Base-by-base conservation (phyloP, 768 basidiomycete genomes). In the Psilocybe cyanescens region DNA sequence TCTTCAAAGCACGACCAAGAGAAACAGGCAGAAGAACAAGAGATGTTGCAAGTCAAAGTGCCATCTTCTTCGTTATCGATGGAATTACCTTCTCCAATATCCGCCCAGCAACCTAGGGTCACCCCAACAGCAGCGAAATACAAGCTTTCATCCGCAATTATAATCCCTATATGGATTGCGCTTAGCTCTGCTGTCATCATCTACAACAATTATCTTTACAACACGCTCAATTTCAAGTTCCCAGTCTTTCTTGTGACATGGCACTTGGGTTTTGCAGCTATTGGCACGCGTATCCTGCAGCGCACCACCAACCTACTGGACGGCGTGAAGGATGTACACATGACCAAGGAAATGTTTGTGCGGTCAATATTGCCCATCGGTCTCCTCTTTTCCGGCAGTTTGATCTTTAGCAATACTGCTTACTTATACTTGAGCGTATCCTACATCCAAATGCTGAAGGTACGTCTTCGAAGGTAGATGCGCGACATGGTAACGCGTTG, bases 391-490 rank as follows among this genome's bases (percentile, higher is more conserved):
- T 93, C 91, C 37, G 97, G 90, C 28, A 94, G 91, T 61, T 85
- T 99, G 57, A 81, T 98, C 68, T 81, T 96, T 60, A 91, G 88
- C 77, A 99, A 99, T 76, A 92, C 91, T 1, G 95, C 95, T 2
- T 97, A 96, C 75, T 87, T 97, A 19, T 89, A 94, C 68, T 86
- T 99, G 65, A 90, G 88, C 66, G 94, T 97, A 9, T 87, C 93
- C 0, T 99, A 97, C 76, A 98, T 99, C 67, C 97, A 99, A 75
- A 94, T 98, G 94, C 87, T 96, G 73, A 95, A 95, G 85, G 91
- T 89, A 41, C 35, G 79, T 66, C 3, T 9, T 31, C n/a, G 51
- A 14, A 17, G 8, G n/a, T 17, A 2, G 8, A 39, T 61, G 28
- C 54, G 30, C n/a, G 24, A 8, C 50, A 47, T 46, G 37, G 55